phyloP scores from a whole-genome alignment of 2,329 filamentous ascomycete species.

The Thielaviopsis musarum region DNA sequence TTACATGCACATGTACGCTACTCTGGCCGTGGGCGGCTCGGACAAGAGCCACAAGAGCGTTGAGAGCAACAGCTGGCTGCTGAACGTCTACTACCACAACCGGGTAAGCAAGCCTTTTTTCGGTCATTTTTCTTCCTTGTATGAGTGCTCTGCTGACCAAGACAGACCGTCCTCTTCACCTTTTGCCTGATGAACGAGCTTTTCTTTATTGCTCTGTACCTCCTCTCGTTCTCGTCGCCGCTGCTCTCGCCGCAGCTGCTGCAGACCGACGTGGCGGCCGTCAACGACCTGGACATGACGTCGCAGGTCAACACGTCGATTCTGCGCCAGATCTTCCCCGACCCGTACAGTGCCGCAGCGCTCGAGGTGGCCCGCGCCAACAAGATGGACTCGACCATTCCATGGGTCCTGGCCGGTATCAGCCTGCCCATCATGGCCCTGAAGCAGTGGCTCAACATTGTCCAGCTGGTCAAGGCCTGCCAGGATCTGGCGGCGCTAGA shows the following conservation, averaged over 20 bases:
- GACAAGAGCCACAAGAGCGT: conserved; percentile 85
- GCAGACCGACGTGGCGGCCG: conserved; percentile 22
- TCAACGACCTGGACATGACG: conserved; percentile 39
- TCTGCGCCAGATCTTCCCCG: conserved; percentile 62
- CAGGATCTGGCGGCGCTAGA: conserved; percentile 91
- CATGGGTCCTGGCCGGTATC: conserved; percentile 58
- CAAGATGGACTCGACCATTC: conserved; percentile 61
- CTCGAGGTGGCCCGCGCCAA: conserved; percentile 87
- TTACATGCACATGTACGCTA: conserved; percentile 99
- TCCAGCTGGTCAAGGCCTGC: conserved; percentile 88
- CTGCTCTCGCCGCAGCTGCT: conserved; percentile 73
- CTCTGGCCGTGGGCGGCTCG: conserved; percentile 68
- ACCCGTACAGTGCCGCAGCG: conserved; percentile 81
- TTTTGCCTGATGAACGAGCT: conserved; percentile 84
- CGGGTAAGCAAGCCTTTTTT: conserved; percentile 44
- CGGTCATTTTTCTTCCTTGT: not conserved
- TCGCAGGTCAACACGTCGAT: conserved; percentile 53
- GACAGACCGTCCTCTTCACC: conserved; percentile 71
- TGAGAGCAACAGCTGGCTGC: conserved; percentile 69
- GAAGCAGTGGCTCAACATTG: conserved; percentile 88
- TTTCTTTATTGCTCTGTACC: conserved; percentile 96
- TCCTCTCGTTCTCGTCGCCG: conserved; percentile 90
- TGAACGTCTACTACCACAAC: conserved; percentile 96
- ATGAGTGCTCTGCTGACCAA: not conserved
- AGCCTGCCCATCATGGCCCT: conserved; percentile 75